Base-by-base conservation (phyloP, 352 stramenopile genomes). In the Phytopythium aichiense region DNA sequence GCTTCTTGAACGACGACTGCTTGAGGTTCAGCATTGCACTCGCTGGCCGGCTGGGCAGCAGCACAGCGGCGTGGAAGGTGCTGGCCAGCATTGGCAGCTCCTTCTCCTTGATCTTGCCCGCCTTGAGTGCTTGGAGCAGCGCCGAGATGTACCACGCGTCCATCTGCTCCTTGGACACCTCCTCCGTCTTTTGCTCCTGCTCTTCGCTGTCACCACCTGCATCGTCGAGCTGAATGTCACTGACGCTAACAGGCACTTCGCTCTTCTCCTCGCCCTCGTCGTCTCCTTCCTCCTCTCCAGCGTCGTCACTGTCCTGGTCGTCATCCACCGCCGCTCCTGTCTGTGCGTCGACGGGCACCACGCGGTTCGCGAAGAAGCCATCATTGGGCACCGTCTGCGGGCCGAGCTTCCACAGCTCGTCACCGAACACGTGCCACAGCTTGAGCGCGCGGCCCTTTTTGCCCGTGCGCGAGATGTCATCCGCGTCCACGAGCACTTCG, bases 1-100 rank as follows among this genome's bases (percentile, higher is more conserved):
- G 63, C 62, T 95, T 92, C 76, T 92, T 93, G 68, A 91, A 90
- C 23, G 83, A 88, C 30, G 71, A 84, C 25, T 87, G 79, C 61
- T 95, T 94, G 42, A 94, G 71, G 38, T 89, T 87, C 50, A 95
- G 70, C 13, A 71, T 74, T 16, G 75, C 61, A 13, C 74, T 79
- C 2, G 74, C 81, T 2, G 76, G 73, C 9, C 87, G 83, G 43
- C 70, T 80, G 2, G 84, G 83, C 18, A 95, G 65, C 30, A 95
- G 46, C 11, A 90, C 69, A 8, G 71, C 82, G 11, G 82, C 68
- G 60, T 93, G 80, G 62, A 95, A 94, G 25, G 73, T 82, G 40
- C 77, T 95, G 5, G 81, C 77, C 20, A 95, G 68, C 68, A 95
- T 92, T 13, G 87, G 87, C 49, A 93, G 59, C 1, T 91, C 77